Evolutionary conservation across 306 rosid species (phyloP).

Genomic region (Cicer pinnatifidum): DNA sequence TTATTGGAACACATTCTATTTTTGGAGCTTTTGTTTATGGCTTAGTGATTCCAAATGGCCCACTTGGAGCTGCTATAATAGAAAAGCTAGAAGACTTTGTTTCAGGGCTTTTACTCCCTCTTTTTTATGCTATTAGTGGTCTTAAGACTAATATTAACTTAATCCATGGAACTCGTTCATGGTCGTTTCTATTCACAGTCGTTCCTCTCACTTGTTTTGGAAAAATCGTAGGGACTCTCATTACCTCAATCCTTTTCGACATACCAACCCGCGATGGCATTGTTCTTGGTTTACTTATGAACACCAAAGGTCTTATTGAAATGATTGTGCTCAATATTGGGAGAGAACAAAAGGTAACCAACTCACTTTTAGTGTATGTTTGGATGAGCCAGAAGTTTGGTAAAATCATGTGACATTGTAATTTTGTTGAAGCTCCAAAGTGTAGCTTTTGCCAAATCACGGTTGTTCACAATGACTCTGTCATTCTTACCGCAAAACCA

Average conservation of each 20-base stretch:
- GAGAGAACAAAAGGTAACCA: constrained; percentile 66
- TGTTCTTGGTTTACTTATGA: constrained; percentile 82
- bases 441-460: too few species aligned
- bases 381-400: too few species aligned
- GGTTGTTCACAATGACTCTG: too few species aligned
- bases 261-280: constrained; percentile 72
- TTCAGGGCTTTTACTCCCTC: constrained; percentile 82
- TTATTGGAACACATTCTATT: constrained; percentile 76
- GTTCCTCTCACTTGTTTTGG: constrained; percentile 62
- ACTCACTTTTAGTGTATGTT: background rate
- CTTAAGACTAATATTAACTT: constrained; percentile 63
- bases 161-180: constrained; percentile 38
- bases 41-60: constrained; percentile 73
- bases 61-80: constrained; percentile 71
- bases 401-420: background rate
- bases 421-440: background rate
- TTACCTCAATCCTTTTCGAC: constrained; percentile 52
- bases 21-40: constrained; percentile 94
- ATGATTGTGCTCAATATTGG: constrained; percentile 82
- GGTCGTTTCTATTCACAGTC: constrained; percentile 50
- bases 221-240: constrained; percentile 64
- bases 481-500: too few species aligned
- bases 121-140: constrained; percentile 79
- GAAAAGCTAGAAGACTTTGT: constrained; percentile 92
- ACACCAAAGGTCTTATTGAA: constrained; percentile 83